phyloP scores from a whole-genome alignment of 306 rosid genomes.

The Geum urbanum region DNA sequence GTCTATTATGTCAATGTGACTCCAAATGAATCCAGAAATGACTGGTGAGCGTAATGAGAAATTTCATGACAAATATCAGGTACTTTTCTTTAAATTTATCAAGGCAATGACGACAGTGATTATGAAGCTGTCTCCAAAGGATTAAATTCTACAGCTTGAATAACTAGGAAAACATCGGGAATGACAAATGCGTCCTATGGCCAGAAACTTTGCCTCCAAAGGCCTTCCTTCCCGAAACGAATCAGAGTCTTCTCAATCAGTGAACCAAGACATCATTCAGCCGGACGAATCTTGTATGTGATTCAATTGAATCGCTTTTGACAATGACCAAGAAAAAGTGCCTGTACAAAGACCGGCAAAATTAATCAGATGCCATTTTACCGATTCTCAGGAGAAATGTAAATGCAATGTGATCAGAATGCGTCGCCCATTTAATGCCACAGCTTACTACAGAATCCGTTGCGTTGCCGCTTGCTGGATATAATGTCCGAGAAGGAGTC shows the following conservation, averaged over 20 bases:
- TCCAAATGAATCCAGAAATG: not conserved
- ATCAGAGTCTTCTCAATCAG: slow-evolving; percentile 60
- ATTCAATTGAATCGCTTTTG: slow-evolving; percentile 52
- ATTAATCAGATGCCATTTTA: slow-evolving; percentile 48
- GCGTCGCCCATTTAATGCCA: slow-evolving; percentile 45
- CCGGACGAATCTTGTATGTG: slow-evolving; percentile 48
- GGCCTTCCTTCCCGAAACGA: slow-evolving; percentile 44
- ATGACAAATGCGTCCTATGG: slow-evolving; percentile 38
- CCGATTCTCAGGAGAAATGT: slow-evolving; percentile 18
- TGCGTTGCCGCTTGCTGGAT: slow-evolving; percentile 80
- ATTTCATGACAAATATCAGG: slow-evolving; percentile 38
- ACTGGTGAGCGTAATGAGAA: not conserved
- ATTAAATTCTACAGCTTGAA: slow-evolving; percentile 52
- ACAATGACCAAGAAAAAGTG: slow-evolving; percentile 64
- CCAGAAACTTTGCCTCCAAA: slow-evolving; percentile 43
- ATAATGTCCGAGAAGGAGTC: slow-evolving; percentile 90
- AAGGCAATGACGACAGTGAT: slow-evolving; percentile 36
- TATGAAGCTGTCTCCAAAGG: slow-evolving; percentile 43
- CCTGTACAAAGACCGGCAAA: slow-evolving; percentile 68
- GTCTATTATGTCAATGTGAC: too few species aligned
- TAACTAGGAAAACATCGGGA: slow-evolving; percentile 37
- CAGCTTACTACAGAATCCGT: slow-evolving; percentile 60
- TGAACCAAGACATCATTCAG: slow-evolving; percentile 44
- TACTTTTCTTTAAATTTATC: slow-evolving; percentile 46
- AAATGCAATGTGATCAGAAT: slow-evolving; percentile 38